Percentiles rank a stretch among this genome's conserved stretches.
These are phyloP conservation scores for Coniella vitis DNA, from an alignment of 2,329 filamentous ascomycete species.

Conservation along the genomic window DNA sequence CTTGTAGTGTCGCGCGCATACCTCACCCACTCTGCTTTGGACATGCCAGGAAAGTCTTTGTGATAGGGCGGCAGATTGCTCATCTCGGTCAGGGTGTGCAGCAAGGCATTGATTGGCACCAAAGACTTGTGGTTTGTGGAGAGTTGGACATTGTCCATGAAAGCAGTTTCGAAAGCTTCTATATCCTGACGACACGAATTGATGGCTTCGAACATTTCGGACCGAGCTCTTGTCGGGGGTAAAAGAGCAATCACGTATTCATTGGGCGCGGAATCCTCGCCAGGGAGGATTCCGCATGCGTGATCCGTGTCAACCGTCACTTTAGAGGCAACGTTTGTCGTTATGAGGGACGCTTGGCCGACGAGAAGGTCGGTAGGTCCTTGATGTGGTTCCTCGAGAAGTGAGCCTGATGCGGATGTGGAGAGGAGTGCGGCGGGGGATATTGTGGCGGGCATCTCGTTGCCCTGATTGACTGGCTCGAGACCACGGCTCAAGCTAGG, in stretches of 20 bases:
- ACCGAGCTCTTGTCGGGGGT: slow-evolving; percentile 45
- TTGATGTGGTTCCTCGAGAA: not conserved
- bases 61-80: slow-evolving; percentile 52
- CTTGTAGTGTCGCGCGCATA: slow-evolving; percentile 50
- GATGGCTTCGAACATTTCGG: slow-evolving; percentile 45
- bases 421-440: slow-evolving; percentile 12
- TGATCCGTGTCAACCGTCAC: slow-evolving; percentile 1
- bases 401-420: not conserved
- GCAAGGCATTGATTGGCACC: slow-evolving; percentile 42
- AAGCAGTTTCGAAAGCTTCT: slow-evolving; percentile 37
- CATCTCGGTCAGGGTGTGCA: slow-evolving; percentile 44
- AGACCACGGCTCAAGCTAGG: slow-evolving; percentile 2
- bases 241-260: slow-evolving; percentile 51
- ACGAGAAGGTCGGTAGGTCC: not conserved
- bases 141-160: slow-evolving; percentile 32
- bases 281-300: slow-evolving; percentile 8
- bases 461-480: not conserved
- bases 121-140: slow-evolving; percentile 34
- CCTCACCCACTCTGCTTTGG: slow-evolving; percentile 38
- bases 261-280: slow-evolving; percentile 22
- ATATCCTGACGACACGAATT: slow-evolving; percentile 36
- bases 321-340: not conserved
- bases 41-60: slow-evolving; percentile 37
- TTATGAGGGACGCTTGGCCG: not conserved
- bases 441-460: slow-evolving; percentile 7